Conservation (phyloP, 2,329 filamentous ascomycete genomes). For the Apiospora marii region DNA sequence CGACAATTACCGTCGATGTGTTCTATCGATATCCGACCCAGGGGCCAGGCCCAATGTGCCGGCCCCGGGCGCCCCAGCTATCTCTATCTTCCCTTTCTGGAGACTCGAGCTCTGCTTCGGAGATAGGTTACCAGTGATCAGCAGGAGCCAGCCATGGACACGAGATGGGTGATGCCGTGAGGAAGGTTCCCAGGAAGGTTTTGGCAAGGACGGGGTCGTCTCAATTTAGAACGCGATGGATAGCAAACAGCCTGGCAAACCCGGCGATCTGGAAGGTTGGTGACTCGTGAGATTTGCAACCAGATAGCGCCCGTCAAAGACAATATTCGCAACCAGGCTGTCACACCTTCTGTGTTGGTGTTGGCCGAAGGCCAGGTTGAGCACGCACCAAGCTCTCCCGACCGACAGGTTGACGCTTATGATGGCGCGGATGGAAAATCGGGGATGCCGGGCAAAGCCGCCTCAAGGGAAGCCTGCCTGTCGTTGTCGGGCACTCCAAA, state of each 20-base stretch:
- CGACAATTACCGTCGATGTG: conserved; percentile 9
- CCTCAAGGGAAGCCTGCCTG: background rate
- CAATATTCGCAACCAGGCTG: conserved; percentile 1
- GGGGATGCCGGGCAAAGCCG: background rate
- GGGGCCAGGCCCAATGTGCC: background rate
- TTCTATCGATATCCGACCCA: conserved; percentile 18
- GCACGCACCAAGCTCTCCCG: conserved; percentile 7
- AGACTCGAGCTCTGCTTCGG: background rate
- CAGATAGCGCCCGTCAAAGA: conserved; percentile 9
- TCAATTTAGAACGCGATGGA: background rate
- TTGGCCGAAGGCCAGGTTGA: background rate
- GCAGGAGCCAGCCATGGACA: background rate
- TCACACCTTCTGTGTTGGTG: background rate
- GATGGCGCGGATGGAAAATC: background rate
- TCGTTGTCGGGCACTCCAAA: background rate
- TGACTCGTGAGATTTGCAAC: conserved; percentile 1
- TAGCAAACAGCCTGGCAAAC: background rate
- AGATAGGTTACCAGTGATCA: conserved; percentile 1
- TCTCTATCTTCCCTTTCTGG: background rate
- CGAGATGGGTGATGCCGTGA: conserved; percentile 13
- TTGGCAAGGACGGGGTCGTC: background rate
- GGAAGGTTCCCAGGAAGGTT: background rate
- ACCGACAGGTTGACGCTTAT: conserved; percentile 3
- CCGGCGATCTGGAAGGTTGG: conserved; percentile 4
- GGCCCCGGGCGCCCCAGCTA: background rate